Base-by-base conservation (phyloP, 2,329 filamentous ascomycete species). In the Ophiostoma novo-ulmi region DNA sequence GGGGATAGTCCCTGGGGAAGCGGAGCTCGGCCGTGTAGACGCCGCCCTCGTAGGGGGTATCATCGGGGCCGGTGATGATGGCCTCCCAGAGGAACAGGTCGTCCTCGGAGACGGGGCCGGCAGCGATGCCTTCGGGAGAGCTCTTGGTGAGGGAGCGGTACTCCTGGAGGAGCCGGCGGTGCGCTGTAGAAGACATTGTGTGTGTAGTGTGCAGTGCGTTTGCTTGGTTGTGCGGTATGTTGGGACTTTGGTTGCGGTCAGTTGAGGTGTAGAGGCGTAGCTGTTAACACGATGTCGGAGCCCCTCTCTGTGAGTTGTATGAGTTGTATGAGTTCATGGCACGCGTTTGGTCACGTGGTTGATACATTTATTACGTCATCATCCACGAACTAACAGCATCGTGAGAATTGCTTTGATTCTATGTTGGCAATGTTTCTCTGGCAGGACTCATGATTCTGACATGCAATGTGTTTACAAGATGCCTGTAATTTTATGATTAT, bases 81-180 rank as follows among this genome's bases (percentile, higher is more conserved):
- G 94, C 95, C 82, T 99, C 95, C 95, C 95, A 99, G 77, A 92
- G 84, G 76, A 97, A 91, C 78, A 98, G 89, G 82, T 99, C 93
- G 80, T 98, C 95, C 83, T 99, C 95, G 74, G 87, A 91, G 73
- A 97, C 85, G 44, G 95, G 95, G 26, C 95, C 95, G 20, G 95
- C 95, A 72, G 92, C 97, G 82, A 99, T 98, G 79, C 95, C 95
- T 73, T 98, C 94, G n/a, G 94, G 94, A 0, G 94, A 93, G 81
- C 96, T 95, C 78, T 93, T 94, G 74, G 93, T 95, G 73, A 99
- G 90, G 74, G 91, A 89, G 78, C 92, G 92, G 85, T 99, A 99
- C 84, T 99, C 95, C 82, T 94, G 92, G 79, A 98, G 93, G 75
- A 99, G 91, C 61, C 95, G 93, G 76, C 88, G 87, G 79, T 90